Evolutionary conservation across 192 early-diverging fungal species (phyloP), one percentile per base, ranked within the genome.

Genomic region (Phlyctochytrium planicorne): DNA sequence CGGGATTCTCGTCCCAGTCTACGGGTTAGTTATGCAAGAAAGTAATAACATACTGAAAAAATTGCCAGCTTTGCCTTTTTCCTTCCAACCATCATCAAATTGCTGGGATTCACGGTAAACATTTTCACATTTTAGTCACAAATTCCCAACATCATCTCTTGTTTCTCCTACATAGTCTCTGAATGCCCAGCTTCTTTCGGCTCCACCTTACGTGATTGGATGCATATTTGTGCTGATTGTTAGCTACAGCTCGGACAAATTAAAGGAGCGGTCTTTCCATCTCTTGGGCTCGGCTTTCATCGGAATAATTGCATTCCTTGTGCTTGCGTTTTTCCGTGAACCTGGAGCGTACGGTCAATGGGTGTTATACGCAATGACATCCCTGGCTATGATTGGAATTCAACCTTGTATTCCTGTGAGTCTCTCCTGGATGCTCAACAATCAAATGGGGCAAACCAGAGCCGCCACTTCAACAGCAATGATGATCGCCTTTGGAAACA

Each of bases 61-160:
- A n/a, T n/a, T n/a, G n/a, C n/a, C n/a, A n/a, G n/a, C n/a, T n/a
- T 79, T 57, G 59, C 56, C 17, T 72, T 75, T 30, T 75, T 65
- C 57, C 59, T 78, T 32, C 76, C 77, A 3, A 71, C 68, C 17
- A 36, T 80, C 56, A 61, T 85, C 25, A 57, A 64, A 27, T 63
- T 67, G 27, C 75, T 85, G 60, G 77, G 80, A 17, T 80, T 65
- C 61, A 61, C 62, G 47, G 65, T 66, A 55, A 65, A 29, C 50
- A 12, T 29, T 31, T n/a, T n/a, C n/a, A n/a, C n/a, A n/a, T n/a
- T n/a, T n/a, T n/a, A n/a, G 0, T 52, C 31, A 52, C 25, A 4
- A 24, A 4, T 24, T 47, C 37, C 40, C 23, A 3, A 25, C 12
- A 32, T 62, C 12, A 23, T 62, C 32, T 33, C 32, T 62, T 34